Evolutionary conservation across 805 yeast genomes (phyloP), one percentile per base, ranked within the genome.

Genomic region (Nakazawaea ernobii): DNA sequence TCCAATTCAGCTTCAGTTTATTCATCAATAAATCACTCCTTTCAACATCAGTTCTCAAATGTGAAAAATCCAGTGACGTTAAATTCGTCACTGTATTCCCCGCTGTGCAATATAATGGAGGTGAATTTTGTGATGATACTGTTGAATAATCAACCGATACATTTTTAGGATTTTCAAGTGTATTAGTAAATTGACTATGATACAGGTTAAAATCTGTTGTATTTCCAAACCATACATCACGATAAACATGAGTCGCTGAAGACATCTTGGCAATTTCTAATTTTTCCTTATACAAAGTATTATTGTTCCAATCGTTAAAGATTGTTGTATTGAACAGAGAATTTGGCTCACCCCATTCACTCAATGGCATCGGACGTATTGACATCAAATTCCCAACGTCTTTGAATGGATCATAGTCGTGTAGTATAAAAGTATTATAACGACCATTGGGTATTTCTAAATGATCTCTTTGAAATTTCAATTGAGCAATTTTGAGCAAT

Each of bases 211-310:
- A 79, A 61, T 91, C 96, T 53, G 86, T 79, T 1, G 81, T 68
- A 58, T 91, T 92, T 2, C 98, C 98, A 44, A 84, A 72, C 91
- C 92, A 91, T 6, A 90, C 76, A 42, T 77, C 70, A 7, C 62
- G 48, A 3, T 53, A 39, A 1, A 87, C 67, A 10, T 70, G 74
- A 0, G 94, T 77, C 0, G 95, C 95, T 8, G 87, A 73, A 1
- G 96, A 84, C 91, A 91, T 85, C 58, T 78, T 79, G 1, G 89
- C 71, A 44, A 89, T 84, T 61, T 91, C 97, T n/a, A 86, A 69
- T 51, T 85, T 80, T 61, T 91, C 97, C 57, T 85, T 80, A 52
- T 79, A 73, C 17, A 76, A 69, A 57, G 82, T 80, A 55, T 87
- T 86, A 27, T 75, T 69, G 54, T 83, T 86, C 89, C 90, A 84